Base-by-base conservation (phyloP, 2,329 filamentous ascomycete species). In the Trichocomaceae sp. region DNA sequence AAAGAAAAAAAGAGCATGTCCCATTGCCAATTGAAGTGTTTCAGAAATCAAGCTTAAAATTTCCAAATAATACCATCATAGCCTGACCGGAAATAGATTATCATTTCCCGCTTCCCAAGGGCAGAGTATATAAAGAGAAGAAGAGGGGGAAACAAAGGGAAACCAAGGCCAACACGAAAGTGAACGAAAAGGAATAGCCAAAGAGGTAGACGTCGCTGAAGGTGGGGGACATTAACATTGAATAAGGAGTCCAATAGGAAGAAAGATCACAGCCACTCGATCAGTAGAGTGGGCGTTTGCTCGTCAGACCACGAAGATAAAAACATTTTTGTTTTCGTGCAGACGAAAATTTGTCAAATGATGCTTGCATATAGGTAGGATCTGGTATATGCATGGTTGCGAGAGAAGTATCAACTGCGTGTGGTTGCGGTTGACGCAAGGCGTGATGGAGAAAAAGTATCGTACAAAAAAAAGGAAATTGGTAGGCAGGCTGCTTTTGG, bases 401-500 rank as follows among this genome's bases (percentile, higher is more conserved):
- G 55, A 58, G 51, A 57, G 57, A 60, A 55, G 58, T 66, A 61
- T 60, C 54, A 62, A 31, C 20, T 39, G 48, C 63, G 56, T 26
- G 23, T 55, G 59, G 61, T 59, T 67, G 66, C 64, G 68, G 65
- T 62, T 62, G 61, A 59, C 61, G 61, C 49, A 57, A 58, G 52
- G 57, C 59, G 55, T 55, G 56, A 58, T 55, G 63, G 62, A 62
- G 66, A 63, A 70, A 73, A 64, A 71, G 75, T 76, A 77, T 75
- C 69, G 69, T 74, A 75, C 73, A 72, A 56, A 56, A 56, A 66
- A 66, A 64, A 64, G 63, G n/a, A n/a, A n/a, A n/a, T n/a, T n/a
- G n/a, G 64, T 63, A 63, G 61, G 63, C 29, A 58, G 26, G 49
- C 42, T 56, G 56, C 50, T 58, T 57, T 57, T 57, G 51, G 53